Percentiles rank a stretch among this genome's conserved stretches.
Evolutionary conservation across 2,329 filamentous ascomycete genomes (phyloP).

Genomic region (Pseudocercospora eumusae): DNA sequence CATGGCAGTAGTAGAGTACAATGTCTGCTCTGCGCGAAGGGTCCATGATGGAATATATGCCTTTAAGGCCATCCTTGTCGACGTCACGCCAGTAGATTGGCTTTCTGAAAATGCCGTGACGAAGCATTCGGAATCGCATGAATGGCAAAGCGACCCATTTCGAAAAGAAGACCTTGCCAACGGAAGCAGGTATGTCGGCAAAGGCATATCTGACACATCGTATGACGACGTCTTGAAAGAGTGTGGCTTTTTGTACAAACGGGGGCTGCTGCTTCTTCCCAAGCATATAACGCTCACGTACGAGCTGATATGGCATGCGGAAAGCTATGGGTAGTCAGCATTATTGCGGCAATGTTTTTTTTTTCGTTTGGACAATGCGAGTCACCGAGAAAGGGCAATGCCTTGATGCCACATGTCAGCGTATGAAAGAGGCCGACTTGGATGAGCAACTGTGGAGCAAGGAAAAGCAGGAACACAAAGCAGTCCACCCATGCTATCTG

Average conservation of each 20-base stretch:
- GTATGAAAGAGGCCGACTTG: slow-evolving; percentile 65
- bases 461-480: slow-evolving; percentile 68
- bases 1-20: slow-evolving; percentile 80
- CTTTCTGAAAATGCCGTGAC: slow-evolving; percentile 65
- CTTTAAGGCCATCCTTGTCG: slow-evolving; percentile 49
- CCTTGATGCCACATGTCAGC: slow-evolving; percentile 58
- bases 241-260: slow-evolving; percentile 68
- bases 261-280: slow-evolving; percentile 52
- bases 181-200: slow-evolving; percentile 65
- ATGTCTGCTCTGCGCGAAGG: slow-evolving; percentile 66
- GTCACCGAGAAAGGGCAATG: slow-evolving; percentile 70
- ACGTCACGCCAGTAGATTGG: slow-evolving; percentile 67
- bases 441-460: slow-evolving; percentile 70
- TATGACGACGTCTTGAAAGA: slow-evolving; percentile 76
- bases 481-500: slow-evolving; percentile 77
- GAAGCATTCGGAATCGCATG: slow-evolving; percentile 70
- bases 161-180: slow-evolving; percentile 76
- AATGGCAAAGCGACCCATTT: slow-evolving; percentile 73
- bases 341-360: not conserved
- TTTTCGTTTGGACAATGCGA: not conserved
- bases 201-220: slow-evolving; percentile 79
- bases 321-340: not conserved
- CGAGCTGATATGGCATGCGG: slow-evolving; percentile 59
- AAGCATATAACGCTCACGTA: slow-evolving; percentile 60
- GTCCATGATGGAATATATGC: slow-evolving; percentile 70